These are phyloP conservation scores for Metschnikowia peoriensis DNA, from an alignment of 805 yeast genomes.

Conservation along the genomic window DNA sequence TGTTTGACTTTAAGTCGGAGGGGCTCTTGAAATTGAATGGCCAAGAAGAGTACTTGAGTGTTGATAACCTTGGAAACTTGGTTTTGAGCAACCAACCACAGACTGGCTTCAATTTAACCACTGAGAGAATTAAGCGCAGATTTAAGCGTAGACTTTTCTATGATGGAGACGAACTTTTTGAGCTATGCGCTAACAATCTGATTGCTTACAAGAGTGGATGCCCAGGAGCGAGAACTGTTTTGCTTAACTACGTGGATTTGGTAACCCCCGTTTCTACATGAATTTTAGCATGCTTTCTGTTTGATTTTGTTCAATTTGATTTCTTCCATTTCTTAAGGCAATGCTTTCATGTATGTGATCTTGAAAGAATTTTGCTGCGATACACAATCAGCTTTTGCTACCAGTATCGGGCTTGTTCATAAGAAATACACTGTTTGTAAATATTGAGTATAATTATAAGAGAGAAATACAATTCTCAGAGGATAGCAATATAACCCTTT, in stretches of 20 bases:
- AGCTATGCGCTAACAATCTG: neutral
- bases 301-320: too few relatives aligned
- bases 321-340: too few relatives aligned
- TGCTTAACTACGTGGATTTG: neutral
- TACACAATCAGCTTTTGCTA: too few relatives aligned
- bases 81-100: neutral
- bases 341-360: too few relatives aligned
- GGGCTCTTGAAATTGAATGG: neutral
- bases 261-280: neutral
- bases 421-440: too few relatives aligned
- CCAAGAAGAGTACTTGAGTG: neutral
- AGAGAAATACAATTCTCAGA: too few relatives aligned
- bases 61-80: neutral
- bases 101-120: neutral
- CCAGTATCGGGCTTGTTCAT: too few relatives aligned
- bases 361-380: too few relatives aligned
- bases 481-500: too few relatives aligned
- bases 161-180: neutral
- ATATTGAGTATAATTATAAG: too few relatives aligned
- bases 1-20: neutral
- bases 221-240: neutral
- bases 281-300: neutral
- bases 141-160: neutral
- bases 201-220: neutral
- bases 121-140: neutral